phyloP scores from a whole-genome alignment of 2,329 filamentous ascomycete species.

The Epicoccum sorghinum region DNA sequence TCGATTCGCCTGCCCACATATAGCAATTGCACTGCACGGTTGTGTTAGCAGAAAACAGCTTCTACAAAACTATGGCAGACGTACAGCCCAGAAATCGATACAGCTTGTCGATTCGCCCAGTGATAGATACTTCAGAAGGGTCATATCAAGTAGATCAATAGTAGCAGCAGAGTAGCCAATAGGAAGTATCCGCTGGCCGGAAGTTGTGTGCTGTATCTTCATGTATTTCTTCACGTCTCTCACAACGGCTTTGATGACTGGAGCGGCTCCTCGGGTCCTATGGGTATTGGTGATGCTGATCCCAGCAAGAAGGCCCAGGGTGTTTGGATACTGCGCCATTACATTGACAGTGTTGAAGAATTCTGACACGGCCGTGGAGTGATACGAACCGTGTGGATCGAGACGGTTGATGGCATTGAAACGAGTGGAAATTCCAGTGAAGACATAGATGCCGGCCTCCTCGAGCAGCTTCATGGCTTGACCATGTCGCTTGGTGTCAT shows the following conservation, averaged over 20 bases:
- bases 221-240: slow-evolving; percentile 19
- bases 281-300: slow-evolving; percentile 1
- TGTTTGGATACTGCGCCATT: slow-evolving; percentile 17
- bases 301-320: slow-evolving; percentile 12
- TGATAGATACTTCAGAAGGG: slow-evolving; percentile 9
- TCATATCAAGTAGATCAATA: slow-evolving; percentile 1
- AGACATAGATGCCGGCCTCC: slow-evolving; percentile 20
- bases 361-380: slow-evolving; percentile 1
- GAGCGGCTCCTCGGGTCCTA: not conserved
- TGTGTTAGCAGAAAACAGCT: not conserved
- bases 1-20: slow-evolving; percentile 8
- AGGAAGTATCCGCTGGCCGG: slow-evolving; percentile 7
- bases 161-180: slow-evolving; percentile 12
- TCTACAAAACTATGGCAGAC: not conserved
- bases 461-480: slow-evolving; percentile 20
- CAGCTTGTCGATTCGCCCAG: slow-evolving; percentile 6
- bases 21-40: slow-evolving; percentile 6
- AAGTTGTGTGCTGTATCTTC: slow-evolving; percentile 5
- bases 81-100: slow-evolving; percentile 18
- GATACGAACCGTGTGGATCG: slow-evolving; percentile 13
- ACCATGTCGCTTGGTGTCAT: slow-evolving; percentile 13
- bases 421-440: slow-evolving; percentile 7
- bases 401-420: slow-evolving; percentile 13
- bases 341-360: slow-evolving; percentile 12
- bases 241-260: slow-evolving; percentile 15